Percentiles rank a stretch among this genome's conserved stretches.
Conservation (phyloP, 2,329 filamentous ascomycete species). For the Diaporthe nobilis region DNA sequence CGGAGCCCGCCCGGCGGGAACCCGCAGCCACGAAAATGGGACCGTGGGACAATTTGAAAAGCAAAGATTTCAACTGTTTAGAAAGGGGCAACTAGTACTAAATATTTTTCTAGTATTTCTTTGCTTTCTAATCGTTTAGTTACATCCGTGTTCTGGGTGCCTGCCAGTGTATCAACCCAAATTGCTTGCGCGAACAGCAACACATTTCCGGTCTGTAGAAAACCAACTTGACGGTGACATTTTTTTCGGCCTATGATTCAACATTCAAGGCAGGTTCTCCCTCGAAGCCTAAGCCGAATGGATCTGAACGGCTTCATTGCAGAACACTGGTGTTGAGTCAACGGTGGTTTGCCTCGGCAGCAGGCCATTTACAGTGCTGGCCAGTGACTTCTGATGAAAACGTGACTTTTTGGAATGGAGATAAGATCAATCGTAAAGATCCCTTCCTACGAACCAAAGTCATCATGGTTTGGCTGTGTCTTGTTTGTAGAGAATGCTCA, state of each 20-base stretch:
- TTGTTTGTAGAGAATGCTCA: no score
- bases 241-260: no score
- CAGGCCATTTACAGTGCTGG: background rate
- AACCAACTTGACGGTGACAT: background rate
- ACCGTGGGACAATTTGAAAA: background rate
- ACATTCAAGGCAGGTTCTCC: background rate
- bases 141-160: no score
- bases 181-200: background rate
- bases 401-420: background rate
- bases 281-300: no score
- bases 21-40: background rate
- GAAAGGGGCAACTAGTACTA: no score
- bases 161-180: background rate
- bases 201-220: background rate
- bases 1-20: conserved; percentile 10
- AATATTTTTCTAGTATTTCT: no score
- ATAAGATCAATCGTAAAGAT: background rate
- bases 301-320: no score
- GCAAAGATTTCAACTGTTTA: background rate
- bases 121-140: background rate
- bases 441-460: background rate
- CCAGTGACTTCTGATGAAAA: background rate
- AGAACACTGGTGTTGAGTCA: background rate
- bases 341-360: background rate
- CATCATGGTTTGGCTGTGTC: background rate